Evolutionary conservation across 2,329 filamentous ascomycete genomes (phyloP), one percentile per base, ranked within the genome.

Genomic region (Diaporthe capsici): DNA sequence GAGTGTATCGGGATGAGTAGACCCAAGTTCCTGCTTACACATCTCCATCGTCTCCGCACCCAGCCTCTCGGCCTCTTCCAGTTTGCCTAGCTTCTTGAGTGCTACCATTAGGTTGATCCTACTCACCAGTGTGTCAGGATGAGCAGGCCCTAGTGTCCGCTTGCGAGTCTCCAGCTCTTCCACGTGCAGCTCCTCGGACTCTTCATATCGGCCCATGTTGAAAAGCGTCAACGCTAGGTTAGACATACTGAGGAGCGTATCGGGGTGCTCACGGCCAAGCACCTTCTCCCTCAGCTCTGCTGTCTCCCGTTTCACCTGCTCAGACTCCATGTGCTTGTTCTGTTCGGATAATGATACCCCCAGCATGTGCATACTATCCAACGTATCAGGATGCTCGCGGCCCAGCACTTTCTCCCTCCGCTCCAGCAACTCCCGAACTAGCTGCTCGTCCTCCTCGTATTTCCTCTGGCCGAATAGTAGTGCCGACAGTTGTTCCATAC

Each of bases 401-500:
- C 25, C 42, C 2, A 34, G 44, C 9, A 3, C 47, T 31, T 42
- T 70, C 49, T 55, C 65, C 28, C 13, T 55, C 17, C 28, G 47
- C 20, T 31, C 34, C 34, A 42, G 13, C 13, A 20, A 9, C 34
- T 39, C 10, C 51, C 51, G 49, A 3, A 6, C 3, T 2, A 39
- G 13, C 13, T 70, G 20, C 49, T 70, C 31, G 49, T 34, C 65
- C 5, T 55, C 31, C 31, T 6, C 3, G 13, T 20, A 20, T n/a
- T 70, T 70, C 31, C 4, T 22, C 31, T 70, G 47, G 13, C 34
- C 37, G 7, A 3, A 1, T 9, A 55, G 22, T 28, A 55, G 12
- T 2, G 0, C 1, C 4, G 13, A 31, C 13, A 55, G 12, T 2
- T 0, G 20, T 0, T 3, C 0, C 37, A 71, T 57, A n/a, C 15